A percentile compares a stretch with the other conserved stretches of the same genome.
These are phyloP conservation scores for Kodamaea restingae DNA, from an alignment of 805 yeast species.

Conservation along the genomic window DNA sequence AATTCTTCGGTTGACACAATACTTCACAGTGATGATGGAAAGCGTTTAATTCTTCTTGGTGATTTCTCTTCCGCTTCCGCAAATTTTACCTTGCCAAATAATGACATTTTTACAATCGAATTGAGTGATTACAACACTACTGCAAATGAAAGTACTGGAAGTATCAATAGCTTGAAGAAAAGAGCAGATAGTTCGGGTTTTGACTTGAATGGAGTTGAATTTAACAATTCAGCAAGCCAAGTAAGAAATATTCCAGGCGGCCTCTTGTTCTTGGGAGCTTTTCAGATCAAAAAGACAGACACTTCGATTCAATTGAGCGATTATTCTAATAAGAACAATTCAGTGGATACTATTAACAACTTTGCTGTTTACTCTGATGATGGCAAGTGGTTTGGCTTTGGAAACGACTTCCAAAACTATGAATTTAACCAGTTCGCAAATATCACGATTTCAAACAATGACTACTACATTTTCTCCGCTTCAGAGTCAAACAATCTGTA, in stretches of 20 bases:
- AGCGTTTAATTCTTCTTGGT: slow-evolving; percentile 28
- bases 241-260: slow-evolving; percentile 20
- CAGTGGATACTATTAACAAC: slow-evolving; percentile 22
- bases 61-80: slow-evolving; percentile 35
- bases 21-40: slow-evolving; percentile 24
- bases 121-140: slow-evolving; percentile 29
- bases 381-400: slow-evolving; percentile 43
- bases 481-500: slow-evolving; percentile 19
- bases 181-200: slow-evolving; percentile 12
- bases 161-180: slow-evolving; percentile 10
- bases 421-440: slow-evolving; percentile 30
- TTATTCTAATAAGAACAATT: slow-evolving; percentile 25
- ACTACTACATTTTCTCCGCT: slow-evolving; percentile 39
- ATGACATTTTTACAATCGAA: slow-evolving; percentile 25
- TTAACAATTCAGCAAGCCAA: slow-evolving; percentile 27
- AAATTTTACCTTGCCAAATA: slow-evolving; percentile 22
- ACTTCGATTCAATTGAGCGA: slow-evolving; percentile 22
- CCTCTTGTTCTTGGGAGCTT: slow-evolving; percentile 29
- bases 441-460: slow-evolving; percentile 34
- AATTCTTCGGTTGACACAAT: slow-evolving; percentile 39
- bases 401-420: slow-evolving; percentile 22
- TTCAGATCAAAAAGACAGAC: slow-evolving; percentile 26
- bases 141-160: slow-evolving; percentile 25
- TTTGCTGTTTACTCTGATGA: slow-evolving; percentile 32
- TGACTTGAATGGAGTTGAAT: slow-evolving; percentile 25